Evolutionary conservation across 1,139 yeast genomes (phyloP).

Genomic region (Kodamaea suecica): DNA sequence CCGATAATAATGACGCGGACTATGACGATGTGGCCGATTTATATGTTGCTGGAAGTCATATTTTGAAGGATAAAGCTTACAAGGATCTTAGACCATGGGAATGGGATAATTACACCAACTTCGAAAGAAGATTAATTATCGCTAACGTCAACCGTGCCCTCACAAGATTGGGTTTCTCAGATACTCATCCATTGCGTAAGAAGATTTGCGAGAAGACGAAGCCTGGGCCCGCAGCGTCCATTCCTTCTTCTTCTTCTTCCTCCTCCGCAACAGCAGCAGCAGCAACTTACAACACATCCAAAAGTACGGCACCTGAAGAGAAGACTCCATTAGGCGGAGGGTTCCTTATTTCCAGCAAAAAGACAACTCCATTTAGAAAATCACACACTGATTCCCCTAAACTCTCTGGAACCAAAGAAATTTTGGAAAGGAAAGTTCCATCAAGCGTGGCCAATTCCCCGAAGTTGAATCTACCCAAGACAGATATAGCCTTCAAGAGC

Average conservation of each 20-base stretch:
- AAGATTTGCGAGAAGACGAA: slow-evolving; percentile 26
- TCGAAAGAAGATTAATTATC: slow-evolving; percentile 33
- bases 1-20: not conserved
- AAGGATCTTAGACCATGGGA: slow-evolving; percentile 42
- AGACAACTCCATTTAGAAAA: slow-evolving; percentile 16
- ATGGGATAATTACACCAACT: slow-evolving; percentile 33
- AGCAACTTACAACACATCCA: too few relatives aligned
- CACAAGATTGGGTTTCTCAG: slow-evolving; percentile 43
- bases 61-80: slow-evolving; percentile 42
- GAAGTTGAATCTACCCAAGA: slow-evolving; percentile 1
- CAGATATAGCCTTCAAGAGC: not conserved
- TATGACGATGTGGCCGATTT: slow-evolving; percentile 12
- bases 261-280: slow-evolving; percentile 1
- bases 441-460: slow-evolving; percentile 8
- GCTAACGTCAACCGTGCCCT: slow-evolving; percentile 39
- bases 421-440: slow-evolving; percentile 4
- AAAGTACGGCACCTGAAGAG: slow-evolving; percentile 12
- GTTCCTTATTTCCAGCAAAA: slow-evolving; percentile 17
- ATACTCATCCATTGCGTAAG: slow-evolving; percentile 43
- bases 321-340: slow-evolving; percentile 24
- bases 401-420: slow-evolving; percentile 8
- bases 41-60: slow-evolving; percentile 11
- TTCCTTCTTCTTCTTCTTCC: not conserved
- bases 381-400: slow-evolving; percentile 23
- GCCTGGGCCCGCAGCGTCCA: not conserved